These are phyloP conservation scores for Hypoxylon sp. DNA, from an alignment of 2,329 filamentous ascomycete species.

Conservation along the genomic window DNA sequence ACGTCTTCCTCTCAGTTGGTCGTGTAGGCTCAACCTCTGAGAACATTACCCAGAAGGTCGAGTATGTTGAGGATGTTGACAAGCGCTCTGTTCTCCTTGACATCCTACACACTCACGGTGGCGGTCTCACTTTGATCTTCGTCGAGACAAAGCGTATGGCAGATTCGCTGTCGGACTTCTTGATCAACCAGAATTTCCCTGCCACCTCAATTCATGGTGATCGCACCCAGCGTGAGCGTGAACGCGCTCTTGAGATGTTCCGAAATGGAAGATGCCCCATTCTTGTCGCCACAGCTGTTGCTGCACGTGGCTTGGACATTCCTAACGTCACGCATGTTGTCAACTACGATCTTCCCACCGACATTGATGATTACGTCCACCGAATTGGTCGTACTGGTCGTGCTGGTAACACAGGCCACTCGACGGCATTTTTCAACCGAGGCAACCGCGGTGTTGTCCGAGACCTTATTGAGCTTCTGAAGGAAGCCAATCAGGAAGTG, in stretches of 20 bases:
- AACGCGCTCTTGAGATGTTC: constrained; percentile 98
- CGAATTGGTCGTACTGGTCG: constrained; percentile 99
- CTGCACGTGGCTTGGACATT: constrained; percentile 91
- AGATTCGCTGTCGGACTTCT: constrained; percentile 95
- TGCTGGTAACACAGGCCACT: constrained; percentile 98
- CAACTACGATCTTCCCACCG: constrained; percentile 99
- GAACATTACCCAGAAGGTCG: constrained; percentile 99
- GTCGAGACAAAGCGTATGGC: constrained; percentile 99
- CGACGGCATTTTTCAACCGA: constrained; percentile 99
- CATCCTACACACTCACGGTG: constrained; percentile 94
- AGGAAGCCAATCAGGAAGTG: constrained; percentile 98
- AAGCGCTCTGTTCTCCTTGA: constrained; percentile 98
- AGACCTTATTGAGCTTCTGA: constrained; percentile 95
- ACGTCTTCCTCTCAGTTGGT: constrained; percentile 98
- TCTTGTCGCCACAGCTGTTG: constrained; percentile 95
- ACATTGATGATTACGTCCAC: constrained; percentile 99
- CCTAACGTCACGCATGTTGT: constrained; percentile 97
- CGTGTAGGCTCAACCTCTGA: constrained; percentile 99
- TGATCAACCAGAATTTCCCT: constrained; percentile 98
- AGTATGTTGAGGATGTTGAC: constrained; percentile 96
- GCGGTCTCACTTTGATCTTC: constrained; percentile 93
- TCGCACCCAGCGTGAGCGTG: constrained; percentile 98
- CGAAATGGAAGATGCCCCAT: constrained; percentile 95
- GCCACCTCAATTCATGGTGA: constrained; percentile 99
- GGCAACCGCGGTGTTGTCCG: constrained; percentile 98